phyloP scores from a whole-genome alignment of 768 basidiomycete genomes.

The Auriscalpium microsporum region DNA sequence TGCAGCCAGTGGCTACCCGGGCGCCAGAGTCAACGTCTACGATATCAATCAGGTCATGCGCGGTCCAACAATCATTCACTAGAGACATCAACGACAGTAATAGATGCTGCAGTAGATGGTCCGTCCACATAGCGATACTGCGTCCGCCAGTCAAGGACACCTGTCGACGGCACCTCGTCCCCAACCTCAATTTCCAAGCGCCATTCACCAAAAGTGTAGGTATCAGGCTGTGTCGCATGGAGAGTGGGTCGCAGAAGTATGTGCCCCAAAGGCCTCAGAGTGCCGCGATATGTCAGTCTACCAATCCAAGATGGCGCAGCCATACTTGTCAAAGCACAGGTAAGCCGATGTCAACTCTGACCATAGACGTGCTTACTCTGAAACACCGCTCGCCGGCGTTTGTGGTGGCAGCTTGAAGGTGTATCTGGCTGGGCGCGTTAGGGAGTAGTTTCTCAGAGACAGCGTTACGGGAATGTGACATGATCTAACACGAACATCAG shows the following conservation, averaged over 20 bases:
- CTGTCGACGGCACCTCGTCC: conserved; percentile 23
- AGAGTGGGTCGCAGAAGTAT: conserved; percentile 40
- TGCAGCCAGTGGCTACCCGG: too few relatives aligned
- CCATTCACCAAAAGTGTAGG: conserved; percentile 63
- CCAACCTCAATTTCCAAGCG: conserved; percentile 57
- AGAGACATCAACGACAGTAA: conserved; percentile 25
- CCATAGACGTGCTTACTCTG: conserved; percentile 10
- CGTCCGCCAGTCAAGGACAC: conserved; percentile 23
- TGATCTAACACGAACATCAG: conserved; percentile 32
- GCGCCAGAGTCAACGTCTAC: too few relatives aligned
- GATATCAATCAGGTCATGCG: too few relatives aligned
- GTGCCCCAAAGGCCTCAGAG: conserved; percentile 41
- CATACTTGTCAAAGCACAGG: conserved; percentile 13
- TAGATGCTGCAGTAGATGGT: conserved; percentile 21
- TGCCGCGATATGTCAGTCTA: conserved; percentile 56
- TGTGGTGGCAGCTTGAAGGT: conserved; percentile 38
- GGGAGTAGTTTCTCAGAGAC: conserved; percentile 63
- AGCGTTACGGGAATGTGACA: conserved; percentile 47
- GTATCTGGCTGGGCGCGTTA: conserved; percentile 51
- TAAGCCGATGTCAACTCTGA: not conserved
- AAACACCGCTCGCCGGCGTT: conserved; percentile 14
- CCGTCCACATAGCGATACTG: conserved; percentile 34
- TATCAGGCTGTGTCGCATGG: conserved; percentile 56
- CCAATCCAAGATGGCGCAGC: conserved; percentile 55
- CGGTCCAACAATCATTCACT: not conserved